Conservation (phyloP, 352 stramenopile genomes). For the Salisapilia sapeloensis region DNA sequence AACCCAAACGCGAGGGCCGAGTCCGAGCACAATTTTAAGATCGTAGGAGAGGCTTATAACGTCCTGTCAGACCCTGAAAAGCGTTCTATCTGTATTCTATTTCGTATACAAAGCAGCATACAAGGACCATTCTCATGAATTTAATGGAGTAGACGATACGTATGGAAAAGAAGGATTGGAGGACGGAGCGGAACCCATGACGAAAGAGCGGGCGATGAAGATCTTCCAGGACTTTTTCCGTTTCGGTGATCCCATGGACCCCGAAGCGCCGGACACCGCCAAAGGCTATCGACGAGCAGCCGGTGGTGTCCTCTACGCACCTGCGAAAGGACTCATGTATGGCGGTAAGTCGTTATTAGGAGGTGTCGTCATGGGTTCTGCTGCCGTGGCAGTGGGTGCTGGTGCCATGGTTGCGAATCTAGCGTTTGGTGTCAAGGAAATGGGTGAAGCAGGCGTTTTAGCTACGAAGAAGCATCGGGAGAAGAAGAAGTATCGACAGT, state of each 20-base stretch:
- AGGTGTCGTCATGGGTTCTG: conserved; percentile 73
- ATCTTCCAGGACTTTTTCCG: conserved; percentile 82
- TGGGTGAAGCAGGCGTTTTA: conserved; percentile 71
- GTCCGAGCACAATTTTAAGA: conserved; percentile 88
- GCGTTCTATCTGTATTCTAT: conserved; percentile 59
- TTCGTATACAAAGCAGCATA: neutral
- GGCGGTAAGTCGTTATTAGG: conserved; percentile 68
- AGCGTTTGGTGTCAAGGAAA: conserved; percentile 72
- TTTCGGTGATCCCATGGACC: conserved; percentile 72
- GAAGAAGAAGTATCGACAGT: conserved; percentile 12
- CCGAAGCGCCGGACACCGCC: conserved; percentile 48
- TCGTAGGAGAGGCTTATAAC: conserved; percentile 88
- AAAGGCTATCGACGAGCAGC: conserved; percentile 68
- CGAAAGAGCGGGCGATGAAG: conserved; percentile 57
- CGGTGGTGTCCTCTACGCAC: conserved; percentile 65
- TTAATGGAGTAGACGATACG: conserved; percentile 58
- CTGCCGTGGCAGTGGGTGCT: conserved; percentile 51
- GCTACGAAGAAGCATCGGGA: conserved; percentile 40
- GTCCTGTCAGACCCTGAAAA: conserved; percentile 85
- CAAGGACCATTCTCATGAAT: conserved; percentile 2
- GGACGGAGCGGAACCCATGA: conserved; percentile 69
- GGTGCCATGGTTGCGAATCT: conserved; percentile 72
- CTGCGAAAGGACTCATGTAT: conserved; percentile 65
- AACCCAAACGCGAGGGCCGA: conserved; percentile 71
- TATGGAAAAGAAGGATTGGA: conserved; percentile 87